phyloP scores from a whole-genome alignment of 257 asterid species.

The Solanum infundibuliforme region DNA sequence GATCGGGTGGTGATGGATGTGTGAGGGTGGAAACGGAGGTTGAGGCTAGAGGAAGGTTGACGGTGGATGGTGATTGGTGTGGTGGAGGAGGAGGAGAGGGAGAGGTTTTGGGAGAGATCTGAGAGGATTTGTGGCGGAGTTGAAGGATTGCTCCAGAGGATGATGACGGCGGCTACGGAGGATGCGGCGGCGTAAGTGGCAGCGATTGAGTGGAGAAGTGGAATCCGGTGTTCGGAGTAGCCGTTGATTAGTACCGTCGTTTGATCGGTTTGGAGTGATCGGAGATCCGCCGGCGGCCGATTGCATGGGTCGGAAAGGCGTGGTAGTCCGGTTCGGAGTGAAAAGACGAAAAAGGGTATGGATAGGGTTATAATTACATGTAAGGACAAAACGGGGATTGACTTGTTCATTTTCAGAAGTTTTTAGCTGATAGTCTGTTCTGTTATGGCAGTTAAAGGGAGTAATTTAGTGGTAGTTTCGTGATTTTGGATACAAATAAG shows the following conservation, averaged over 20 bases:
- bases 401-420: neutral
- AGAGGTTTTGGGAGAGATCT: constrained; percentile 41
- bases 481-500: neutral
- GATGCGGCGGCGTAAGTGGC: constrained; percentile 59
- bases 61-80: constrained; percentile 40
- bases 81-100: constrained; percentile 12
- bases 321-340: constrained; percentile 24
- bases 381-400: neutral
- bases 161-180: constrained; percentile 41
- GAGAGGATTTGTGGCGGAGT: constrained; percentile 43
- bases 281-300: constrained; percentile 24
- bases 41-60: constrained; percentile 60
- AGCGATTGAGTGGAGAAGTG: constrained; percentile 57
- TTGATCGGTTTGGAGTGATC: constrained; percentile 47
- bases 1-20: constrained; percentile 38
- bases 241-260: constrained; percentile 83
- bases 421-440: neutral
- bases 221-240: constrained; percentile 76
- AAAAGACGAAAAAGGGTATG: constrained; percentile 33
- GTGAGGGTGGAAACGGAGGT: constrained; percentile 67
- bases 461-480: neutral
- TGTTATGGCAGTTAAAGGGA: neutral
- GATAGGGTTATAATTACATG: constrained; percentile 8
- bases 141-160: constrained; percentile 82
- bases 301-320: constrained; percentile 15